These are phyloP conservation scores for Wickerhamomyces tratensis DNA, from an alignment of 805 yeast genomes.

Conservation along the genomic window DNA sequence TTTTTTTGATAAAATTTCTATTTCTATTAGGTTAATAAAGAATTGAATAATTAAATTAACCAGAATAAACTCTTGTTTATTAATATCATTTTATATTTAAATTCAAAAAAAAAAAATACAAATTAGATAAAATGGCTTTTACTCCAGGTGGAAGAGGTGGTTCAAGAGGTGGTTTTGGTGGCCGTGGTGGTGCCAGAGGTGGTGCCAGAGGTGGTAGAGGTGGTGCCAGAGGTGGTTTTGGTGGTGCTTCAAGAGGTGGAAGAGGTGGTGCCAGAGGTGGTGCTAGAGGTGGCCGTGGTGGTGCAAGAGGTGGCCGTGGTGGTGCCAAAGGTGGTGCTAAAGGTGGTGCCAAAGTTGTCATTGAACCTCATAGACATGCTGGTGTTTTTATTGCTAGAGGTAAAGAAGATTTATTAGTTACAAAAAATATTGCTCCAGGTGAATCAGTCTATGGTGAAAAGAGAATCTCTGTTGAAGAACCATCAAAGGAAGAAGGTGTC, in stretches of 20 bases:
- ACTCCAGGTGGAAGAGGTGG: constrained; percentile 62
- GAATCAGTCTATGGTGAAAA: constrained; percentile 98
- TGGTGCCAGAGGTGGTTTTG: constrained; percentile 39
- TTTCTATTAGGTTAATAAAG: too few species aligned
- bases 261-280: constrained; percentile 47
- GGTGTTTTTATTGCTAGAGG: constrained; percentile 99
- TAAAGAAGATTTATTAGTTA: constrained; percentile 95
- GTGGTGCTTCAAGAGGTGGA: constrained; percentile 36
- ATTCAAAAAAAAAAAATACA: background rate
- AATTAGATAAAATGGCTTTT: constrained; percentile 52
- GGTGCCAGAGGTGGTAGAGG: constrained; percentile 31
- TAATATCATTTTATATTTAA: too few species aligned
- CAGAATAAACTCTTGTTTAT: too few species aligned
- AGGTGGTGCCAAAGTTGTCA: constrained; percentile 93
- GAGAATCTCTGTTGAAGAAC: constrained; percentile 89
- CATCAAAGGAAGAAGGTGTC: constrained; percentile 77
- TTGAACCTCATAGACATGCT: constrained; percentile 98
- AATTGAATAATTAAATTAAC: too few species aligned
- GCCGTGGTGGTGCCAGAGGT: constrained; percentile 31
- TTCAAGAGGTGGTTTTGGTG: constrained; percentile 34
- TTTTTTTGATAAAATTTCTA: background rate
- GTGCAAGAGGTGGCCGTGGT: constrained; percentile 51
- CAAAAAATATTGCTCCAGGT: constrained; percentile 97
- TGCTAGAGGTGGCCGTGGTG: constrained; percentile 42
- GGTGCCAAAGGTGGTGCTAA: constrained; percentile 76